Evolutionary conservation across 1,284 basidiomycete genomes (phyloP).

Genomic region (Pseudozyma thailandica): DNA sequence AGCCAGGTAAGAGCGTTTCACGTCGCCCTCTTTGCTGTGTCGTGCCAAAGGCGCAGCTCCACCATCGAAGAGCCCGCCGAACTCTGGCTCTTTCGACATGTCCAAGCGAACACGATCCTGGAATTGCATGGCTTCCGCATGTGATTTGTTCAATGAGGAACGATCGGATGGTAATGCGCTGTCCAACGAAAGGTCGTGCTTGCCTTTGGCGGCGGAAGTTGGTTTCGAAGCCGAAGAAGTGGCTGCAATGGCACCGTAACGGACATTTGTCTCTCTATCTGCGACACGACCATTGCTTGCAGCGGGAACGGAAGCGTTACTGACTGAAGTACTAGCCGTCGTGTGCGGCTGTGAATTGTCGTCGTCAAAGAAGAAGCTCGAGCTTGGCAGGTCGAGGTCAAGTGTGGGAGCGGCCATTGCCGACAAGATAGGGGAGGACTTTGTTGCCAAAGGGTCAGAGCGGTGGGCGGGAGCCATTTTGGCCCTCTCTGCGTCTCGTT

Average conservation of each 20-base stretch:
- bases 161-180: constrained; percentile 9
- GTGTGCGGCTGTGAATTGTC: constrained; percentile 2
- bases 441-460: neutral
- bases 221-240: neutral
- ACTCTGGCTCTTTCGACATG: constrained; percentile 12
- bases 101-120: constrained; percentile 15
- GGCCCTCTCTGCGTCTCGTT: constrained; percentile 27
- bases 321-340: neutral
- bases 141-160: constrained; percentile 18
- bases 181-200: constrained; percentile 7
- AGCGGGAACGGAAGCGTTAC: neutral
- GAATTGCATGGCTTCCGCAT: constrained; percentile 29
- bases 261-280: neutral
- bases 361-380: constrained; percentile 36
- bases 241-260: neutral
- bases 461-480: neutral
- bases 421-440: neutral
- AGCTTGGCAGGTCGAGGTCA: constrained; percentile 41
- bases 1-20: constrained; percentile 26
- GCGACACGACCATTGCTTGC: neutral
- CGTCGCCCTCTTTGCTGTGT: neutral
- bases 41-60: constrained; percentile 1
- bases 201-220: constrained; percentile 1
- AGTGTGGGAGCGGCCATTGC: constrained; percentile 28
- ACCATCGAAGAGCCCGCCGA: constrained; percentile 21